Conservation (phyloP, 2,329 filamentous ascomycete species). For the Fusarium beomiforme region DNA sequence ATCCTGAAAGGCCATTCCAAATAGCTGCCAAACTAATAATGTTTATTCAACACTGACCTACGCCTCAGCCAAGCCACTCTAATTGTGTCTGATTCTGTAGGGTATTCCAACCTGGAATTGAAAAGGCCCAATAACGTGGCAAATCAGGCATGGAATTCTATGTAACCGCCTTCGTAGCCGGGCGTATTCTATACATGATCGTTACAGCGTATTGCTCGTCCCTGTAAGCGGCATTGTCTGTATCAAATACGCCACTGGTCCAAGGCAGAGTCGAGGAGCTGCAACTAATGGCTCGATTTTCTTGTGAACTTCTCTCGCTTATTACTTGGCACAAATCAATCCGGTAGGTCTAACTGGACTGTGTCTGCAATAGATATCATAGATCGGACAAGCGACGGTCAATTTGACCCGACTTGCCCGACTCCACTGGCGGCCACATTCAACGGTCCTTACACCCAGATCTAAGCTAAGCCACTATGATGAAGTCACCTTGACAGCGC, state of each 20-base stretch:
- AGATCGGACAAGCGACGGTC: neutral
- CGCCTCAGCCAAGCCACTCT: constrained; percentile 25
- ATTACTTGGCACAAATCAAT: neutral
- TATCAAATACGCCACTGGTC: neutral
- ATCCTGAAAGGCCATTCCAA: constrained; percentile 24
- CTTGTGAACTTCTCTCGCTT: neutral
- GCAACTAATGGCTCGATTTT: neutral
- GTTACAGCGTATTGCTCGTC: neutral
- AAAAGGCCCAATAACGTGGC: neutral
- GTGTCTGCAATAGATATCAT: neutral
- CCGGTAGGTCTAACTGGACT: neutral
- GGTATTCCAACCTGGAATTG: neutral
- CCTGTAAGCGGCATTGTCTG: neutral
- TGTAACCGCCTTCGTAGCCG: neutral
- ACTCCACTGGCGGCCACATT: constrained; percentile 3
- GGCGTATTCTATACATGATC: neutral
- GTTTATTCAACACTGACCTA: constrained; percentile 7
- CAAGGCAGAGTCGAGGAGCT: neutral
- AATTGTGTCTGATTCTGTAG: neutral
- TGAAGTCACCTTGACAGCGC: constrained; percentile 32
- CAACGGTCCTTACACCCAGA: constrained; percentile 6
- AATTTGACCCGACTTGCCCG: constrained; percentile 12
- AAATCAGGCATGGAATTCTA: neutral
- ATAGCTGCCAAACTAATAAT: too few species aligned
- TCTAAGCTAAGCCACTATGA: constrained; percentile 31